These are phyloP conservation scores for Phytophthora fragariae DNA, from an alignment of 352 stramenopile genomes.

Conservation along the genomic window DNA sequence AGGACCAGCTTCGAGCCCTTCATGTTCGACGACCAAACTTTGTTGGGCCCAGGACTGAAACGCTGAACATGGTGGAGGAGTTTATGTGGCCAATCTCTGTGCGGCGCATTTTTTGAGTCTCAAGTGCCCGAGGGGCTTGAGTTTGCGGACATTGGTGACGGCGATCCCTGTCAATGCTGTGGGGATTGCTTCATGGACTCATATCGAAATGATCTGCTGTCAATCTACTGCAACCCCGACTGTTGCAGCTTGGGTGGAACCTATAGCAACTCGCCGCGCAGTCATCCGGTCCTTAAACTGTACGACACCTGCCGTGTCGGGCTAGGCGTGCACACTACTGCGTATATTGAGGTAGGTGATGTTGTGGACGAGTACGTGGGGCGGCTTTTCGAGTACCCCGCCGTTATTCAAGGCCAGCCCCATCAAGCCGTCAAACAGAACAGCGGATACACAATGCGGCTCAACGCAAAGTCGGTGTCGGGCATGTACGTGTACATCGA, in stretches of 20 bases:
- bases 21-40: too few relatives aligned
- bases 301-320: constrained; percentile 3
- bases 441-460: constrained; percentile 7
- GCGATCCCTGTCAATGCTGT: too few relatives aligned
- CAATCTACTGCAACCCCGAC: neutral
- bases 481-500: neutral
- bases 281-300: neutral
- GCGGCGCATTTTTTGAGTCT: too few relatives aligned
- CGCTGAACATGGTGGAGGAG: too few relatives aligned
- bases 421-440: neutral
- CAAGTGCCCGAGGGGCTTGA: too few relatives aligned
- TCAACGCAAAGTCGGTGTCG: too few relatives aligned
- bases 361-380: neutral
- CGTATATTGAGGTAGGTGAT: neutral
- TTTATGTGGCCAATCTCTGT: too few relatives aligned
- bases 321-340: neutral
- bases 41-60: too few relatives aligned
- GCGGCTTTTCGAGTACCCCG: neutral
- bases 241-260: neutral
- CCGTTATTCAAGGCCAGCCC: neutral
- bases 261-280: constrained; percentile 1
- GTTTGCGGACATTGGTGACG: too few relatives aligned
- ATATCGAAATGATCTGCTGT: too few relatives aligned
- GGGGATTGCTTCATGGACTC: too few relatives aligned
- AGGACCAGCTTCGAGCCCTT: too few relatives aligned